Evolutionary conservation across 768 basidiomycete species (phyloP), one percentile per base, ranked within the genome.

Genomic region (Kockovaella imperatae): DNA sequence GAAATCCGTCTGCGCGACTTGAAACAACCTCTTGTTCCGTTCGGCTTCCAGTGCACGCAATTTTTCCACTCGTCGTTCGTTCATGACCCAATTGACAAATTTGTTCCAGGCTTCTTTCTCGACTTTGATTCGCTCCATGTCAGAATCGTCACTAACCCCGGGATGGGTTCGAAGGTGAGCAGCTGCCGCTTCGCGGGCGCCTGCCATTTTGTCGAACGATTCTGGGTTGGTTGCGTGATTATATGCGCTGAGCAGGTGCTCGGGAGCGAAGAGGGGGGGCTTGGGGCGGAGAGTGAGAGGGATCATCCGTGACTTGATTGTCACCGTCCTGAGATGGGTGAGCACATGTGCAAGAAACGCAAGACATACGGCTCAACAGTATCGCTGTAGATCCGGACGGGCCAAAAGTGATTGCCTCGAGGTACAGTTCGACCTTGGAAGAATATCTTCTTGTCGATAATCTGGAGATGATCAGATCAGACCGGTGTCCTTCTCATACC

Each of bases 51-150:
- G 23, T 6, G 45, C 21, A 2, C 64, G 52, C 11, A 67, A 35
- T 31, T 67, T 67, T 35, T 67, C 64, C 5, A 52, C 36, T 6
- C 64, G 42, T 30, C 64, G 32, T 35, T 67, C 64, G 47, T 60
- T 59, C 64, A 67, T 61, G 6, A 67, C 59, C 64, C 64, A 67
- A 40, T 63, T 67, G 47, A 67, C 62, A 20, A 49, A 38, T 42
- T 50, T 50, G 39, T 67, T 67, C 64, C 64, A 67, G 15, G 36
- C 48, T 26, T 60, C 59, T 50, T 63, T 67, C 26, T 63, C 64
- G 10, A 34, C 42, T 36, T 63, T 63, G 29, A 55, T 29, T 18
- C 50, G 35, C 6, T 17, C 50, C 15, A 11, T 30, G 28, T 54
- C 57, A 18, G 31, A 17, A 20, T 58, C 59, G 10, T 49, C 54